Evolutionary conservation across 2,329 filamentous ascomycete species (phyloP).

Genomic region (Proliferodiscus dingleyae): DNA sequence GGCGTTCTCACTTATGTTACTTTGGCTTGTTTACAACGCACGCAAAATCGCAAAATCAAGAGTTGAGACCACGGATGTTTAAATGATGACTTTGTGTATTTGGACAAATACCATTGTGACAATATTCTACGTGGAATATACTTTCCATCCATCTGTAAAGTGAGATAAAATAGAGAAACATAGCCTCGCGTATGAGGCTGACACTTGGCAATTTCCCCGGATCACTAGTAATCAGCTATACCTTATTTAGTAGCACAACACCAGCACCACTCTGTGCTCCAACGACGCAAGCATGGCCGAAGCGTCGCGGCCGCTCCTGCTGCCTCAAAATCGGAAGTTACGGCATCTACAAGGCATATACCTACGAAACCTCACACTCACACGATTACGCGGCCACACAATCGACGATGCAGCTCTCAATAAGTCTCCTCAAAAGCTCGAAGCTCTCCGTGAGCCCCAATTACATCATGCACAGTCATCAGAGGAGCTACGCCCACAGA

Average conservation of each 20-base stretch:
- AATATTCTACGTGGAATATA: too few relatives aligned
- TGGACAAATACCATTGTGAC: too few relatives aligned
- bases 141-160: too few relatives aligned
- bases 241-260: constrained; percentile 5
- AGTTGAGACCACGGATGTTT: too few relatives aligned
- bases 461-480: constrained; percentile 54
- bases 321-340: constrained; percentile 77
- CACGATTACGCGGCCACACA: constrained; percentile 51
- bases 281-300: constrained; percentile 26
- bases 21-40: too few relatives aligned
- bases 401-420: constrained; percentile 74
- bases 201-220: constrained; percentile 4
- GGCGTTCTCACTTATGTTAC: too few relatives aligned
- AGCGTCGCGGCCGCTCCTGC: constrained; percentile 42
- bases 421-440: constrained; percentile 59
- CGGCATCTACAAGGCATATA: constrained; percentile 84
- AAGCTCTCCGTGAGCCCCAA: constrained; percentile 40
- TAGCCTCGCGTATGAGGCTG: constrained; percentile 15
- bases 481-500: constrained; percentile 41
- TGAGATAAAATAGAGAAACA: too few relatives aligned
- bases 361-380: constrained; percentile 76
- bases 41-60: too few relatives aligned
- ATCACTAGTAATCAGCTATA: too few relatives aligned
- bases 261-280: constrained; percentile 4
- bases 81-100: too few relatives aligned